Conservation (phyloP, 2,329 filamentous ascomycete genomes). For the Ophiognomonia clavigignenti-juglandacearum region DNA sequence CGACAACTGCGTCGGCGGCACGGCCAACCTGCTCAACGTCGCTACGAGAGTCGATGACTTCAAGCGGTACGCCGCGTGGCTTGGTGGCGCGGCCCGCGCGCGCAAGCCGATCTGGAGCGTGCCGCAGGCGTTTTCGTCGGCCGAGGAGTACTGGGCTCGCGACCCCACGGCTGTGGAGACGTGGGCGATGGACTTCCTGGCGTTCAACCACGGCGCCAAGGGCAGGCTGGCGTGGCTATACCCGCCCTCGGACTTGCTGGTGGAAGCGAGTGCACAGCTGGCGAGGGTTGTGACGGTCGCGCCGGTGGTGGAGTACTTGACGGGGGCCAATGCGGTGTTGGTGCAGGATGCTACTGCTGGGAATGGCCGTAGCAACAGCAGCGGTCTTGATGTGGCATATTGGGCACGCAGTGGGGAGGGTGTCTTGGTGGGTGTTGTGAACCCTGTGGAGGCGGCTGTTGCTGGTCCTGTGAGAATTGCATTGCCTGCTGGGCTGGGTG, state of each 20-base stretch:
- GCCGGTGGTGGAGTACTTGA: conserved; percentile 35
- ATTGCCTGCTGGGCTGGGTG: conserved; percentile 14
- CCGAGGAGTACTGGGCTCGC: conserved; percentile 42
- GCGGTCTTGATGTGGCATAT: conserved; percentile 30
- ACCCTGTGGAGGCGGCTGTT: conserved; percentile 23
- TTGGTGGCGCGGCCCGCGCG: conserved; percentile 41
- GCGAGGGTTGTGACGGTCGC: conserved; percentile 29
- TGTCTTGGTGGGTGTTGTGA: conserved; percentile 33
- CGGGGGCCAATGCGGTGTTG: conserved; percentile 24
- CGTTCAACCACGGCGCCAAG: conserved; percentile 40
- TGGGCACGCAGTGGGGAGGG: conserved; percentile 25
- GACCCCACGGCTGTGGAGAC: conserved; percentile 39
- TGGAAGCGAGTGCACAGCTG: conserved; percentile 33
- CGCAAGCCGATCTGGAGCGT: conserved; percentile 41
- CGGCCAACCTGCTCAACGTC: conserved; percentile 44
- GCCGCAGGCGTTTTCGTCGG: conserved; percentile 42
- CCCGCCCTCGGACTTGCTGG: conserved; percentile 33
- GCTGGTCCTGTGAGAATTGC: conserved; percentile 15
- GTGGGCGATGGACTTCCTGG: conserved; percentile 39
- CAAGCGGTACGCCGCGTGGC: conserved; percentile 32
- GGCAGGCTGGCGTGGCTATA: conserved; percentile 42
- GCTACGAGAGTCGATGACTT: conserved; percentile 34
- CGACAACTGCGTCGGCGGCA: conserved; percentile 48
- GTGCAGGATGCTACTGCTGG: conserved; percentile 18
- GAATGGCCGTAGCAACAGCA: no score